Evolutionary conservation across 2,329 filamentous ascomycete genomes (phyloP), one percentile per base, ranked within the genome.

Genomic region (Cladophialophora chaetospira): DNA sequence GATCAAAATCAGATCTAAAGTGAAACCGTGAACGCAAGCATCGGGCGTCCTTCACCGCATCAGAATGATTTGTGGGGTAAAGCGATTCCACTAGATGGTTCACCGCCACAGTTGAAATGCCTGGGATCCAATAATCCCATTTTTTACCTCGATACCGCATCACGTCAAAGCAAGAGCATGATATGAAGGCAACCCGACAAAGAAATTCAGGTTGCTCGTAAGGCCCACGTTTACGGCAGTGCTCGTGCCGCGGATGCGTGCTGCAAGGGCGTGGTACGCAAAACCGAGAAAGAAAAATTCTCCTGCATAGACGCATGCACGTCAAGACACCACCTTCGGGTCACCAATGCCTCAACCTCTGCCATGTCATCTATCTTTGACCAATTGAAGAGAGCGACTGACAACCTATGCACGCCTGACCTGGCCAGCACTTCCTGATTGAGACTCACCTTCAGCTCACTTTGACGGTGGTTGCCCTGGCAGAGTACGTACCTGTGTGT

Each of bases 61-160:
- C n/a, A 33, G 13, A 13, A 13, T 33, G 13, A 28, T 8, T 15
- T 28, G 42, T 44, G 19, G 8, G 40, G 43, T 28, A 33, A 26
- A 42, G 23, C 23, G 29, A n/a, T 29, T 51, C 9, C 19, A 28
- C 19, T 44, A 44, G 42, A n/a, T 40, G 35, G 36, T 38, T 55
- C 35, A 55, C 51, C 51, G 56, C 40, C 56, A 40, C 17, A 13
- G 35, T 11, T 29, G 43, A 33, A 40, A 52, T 33, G 43, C 44
- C 38, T 47, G 46, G 48, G n/a, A 51, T 40, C 50, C 50, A 58
- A 53, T 58, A 43, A 51, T 51, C 11, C 44, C 23, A 45, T 45
- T 49, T 49, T n/a, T 40, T 15, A 8, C 25, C 21, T 43, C 29
- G 33, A 35, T 1, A 8, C 17, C 21, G 1, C 31, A 44, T 40